Base-by-base conservation (phyloP, 345 rosid species). In the Hypericum perforatum region DNA sequence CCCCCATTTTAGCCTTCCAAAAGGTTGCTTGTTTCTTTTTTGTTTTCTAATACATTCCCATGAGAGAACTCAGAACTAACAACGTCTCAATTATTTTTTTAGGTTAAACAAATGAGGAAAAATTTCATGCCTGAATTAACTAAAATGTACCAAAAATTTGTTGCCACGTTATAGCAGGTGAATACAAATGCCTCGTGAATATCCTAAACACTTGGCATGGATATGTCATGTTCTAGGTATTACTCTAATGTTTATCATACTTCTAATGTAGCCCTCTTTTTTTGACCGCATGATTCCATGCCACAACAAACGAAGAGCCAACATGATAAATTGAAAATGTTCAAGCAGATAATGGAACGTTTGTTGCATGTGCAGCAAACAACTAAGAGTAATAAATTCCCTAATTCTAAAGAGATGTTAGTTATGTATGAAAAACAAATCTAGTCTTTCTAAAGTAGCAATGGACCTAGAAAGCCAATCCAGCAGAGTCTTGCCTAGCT, bases 61-160 rank as follows among this genome's bases (percentile, higher is more conserved):
- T 63, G n/a, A n/a, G n/a, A n/a, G 40, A 5, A 32, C 37, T 12
- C 15, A 43, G 62, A 43, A 43, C 43, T 44, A 44, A n/a, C n/a
- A n/a, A n/a, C n/a, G n/a, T n/a, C n/a, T n/a, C n/a, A n/a, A n/a
- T n/a, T n/a, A n/a, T n/a, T n/a, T n/a, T 54, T n/a, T n/a, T n/a
- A n/a, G n/a, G n/a, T n/a, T n/a, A n/a, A n/a, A n/a, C n/a, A n/a
- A n/a, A 70, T 82, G 91, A 88, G 68, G 78, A 86, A 82, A 53
- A 61, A 42, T 57, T 88, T 82, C 74, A 77, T 69, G 10, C 78
- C 74, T 43, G 91, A 88, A 45, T 69, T 88, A 51, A 80, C 53
- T 71, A 89, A n/a, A 85, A 53, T 70, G 80, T 89, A 84, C 56
- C 66, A 87, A n/a, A n/a, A n/a, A n/a, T n/a, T n/a, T n/a, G n/a